A percentile compares a stretch with the other conserved stretches of the same genome.
Evolutionary conservation across 139 green algal genomes (phyloP).

Genomic region (Chlorella sp.): DNA sequence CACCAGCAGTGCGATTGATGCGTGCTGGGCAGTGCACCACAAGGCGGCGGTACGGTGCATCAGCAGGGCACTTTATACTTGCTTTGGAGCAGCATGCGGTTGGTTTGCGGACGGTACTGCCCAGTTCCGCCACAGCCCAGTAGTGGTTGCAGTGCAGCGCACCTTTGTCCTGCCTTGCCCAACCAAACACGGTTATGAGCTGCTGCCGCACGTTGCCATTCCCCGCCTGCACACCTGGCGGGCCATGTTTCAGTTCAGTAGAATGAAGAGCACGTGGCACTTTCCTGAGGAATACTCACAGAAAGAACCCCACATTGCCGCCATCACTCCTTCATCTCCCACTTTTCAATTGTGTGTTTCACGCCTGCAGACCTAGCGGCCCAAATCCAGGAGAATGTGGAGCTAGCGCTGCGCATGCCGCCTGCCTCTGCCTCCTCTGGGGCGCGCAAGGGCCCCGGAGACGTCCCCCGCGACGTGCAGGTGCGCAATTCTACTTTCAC

Average conservation of each 20-base stretch:
- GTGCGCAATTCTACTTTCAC: no score
- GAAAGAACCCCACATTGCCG: no score
- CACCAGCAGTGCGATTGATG: not conserved
- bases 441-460: not conserved
- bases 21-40: not conserved
- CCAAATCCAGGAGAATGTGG: conserved; percentile 46
- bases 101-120: not conserved
- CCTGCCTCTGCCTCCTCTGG: conserved; percentile 2
- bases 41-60: not conserved
- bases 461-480: not conserved
- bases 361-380: conserved; percentile 49
- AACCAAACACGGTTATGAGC: no score
- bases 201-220: no score
- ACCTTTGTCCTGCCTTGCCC: not conserved
- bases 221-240: no score
- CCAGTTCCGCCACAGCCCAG: no score
- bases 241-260: no score
- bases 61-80: not conserved
- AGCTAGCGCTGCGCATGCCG: conserved; percentile 41
- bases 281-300: no score
- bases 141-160: not conserved
- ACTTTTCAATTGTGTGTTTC: no score
- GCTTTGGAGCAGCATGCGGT: not conserved
- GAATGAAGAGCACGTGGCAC: no score
- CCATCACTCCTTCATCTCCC: no score